These are phyloP conservation scores for Penicillium sp. DNA, from an alignment of 2,329 filamentous ascomycete species.

Conservation along the genomic window DNA sequence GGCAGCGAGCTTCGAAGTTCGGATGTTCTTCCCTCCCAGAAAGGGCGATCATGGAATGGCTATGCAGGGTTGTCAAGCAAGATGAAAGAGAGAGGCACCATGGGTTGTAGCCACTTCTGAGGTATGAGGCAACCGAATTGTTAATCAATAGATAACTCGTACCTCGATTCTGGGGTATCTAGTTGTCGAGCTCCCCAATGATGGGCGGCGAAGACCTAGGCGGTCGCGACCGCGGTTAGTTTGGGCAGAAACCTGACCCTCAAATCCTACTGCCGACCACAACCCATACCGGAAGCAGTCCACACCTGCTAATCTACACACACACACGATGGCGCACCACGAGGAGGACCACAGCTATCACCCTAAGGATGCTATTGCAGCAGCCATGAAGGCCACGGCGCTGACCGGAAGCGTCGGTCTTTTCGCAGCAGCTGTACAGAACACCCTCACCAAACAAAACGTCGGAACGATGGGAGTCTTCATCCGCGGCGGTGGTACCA, in stretches of 20 bases:
- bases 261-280: slow-evolving; percentile 30
- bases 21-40: background rate
- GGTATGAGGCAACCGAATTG: background rate
- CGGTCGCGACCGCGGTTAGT: slow-evolving; percentile 22
- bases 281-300: slow-evolving; percentile 27
- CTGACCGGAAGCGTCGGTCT: slow-evolving; percentile 66
- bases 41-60: background rate
- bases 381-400: slow-evolving; percentile 60
- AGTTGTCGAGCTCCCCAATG: slow-evolving; percentile 8
- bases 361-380: slow-evolving; percentile 69
- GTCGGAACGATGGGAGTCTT: slow-evolving; percentile 77
- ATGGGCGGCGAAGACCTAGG: slow-evolving; percentile 4
- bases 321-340: slow-evolving; percentile 46
- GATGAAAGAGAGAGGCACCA: background rate
- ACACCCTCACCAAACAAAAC: slow-evolving; percentile 79
- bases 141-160: background rate
- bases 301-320: slow-evolving; percentile 22
- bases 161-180: background rate
- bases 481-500: slow-evolving; percentile 70
- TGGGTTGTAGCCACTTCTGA: background rate
- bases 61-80: background rate
- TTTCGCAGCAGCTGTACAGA: slow-evolving; percentile 74
- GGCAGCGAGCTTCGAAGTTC: slow-evolving; percentile 22
- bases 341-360: slow-evolving; percentile 57
- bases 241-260: slow-evolving; percentile 27